Conservation (phyloP, 2,329 filamentous ascomycete genomes). For the Talaromyces sp. region DNA sequence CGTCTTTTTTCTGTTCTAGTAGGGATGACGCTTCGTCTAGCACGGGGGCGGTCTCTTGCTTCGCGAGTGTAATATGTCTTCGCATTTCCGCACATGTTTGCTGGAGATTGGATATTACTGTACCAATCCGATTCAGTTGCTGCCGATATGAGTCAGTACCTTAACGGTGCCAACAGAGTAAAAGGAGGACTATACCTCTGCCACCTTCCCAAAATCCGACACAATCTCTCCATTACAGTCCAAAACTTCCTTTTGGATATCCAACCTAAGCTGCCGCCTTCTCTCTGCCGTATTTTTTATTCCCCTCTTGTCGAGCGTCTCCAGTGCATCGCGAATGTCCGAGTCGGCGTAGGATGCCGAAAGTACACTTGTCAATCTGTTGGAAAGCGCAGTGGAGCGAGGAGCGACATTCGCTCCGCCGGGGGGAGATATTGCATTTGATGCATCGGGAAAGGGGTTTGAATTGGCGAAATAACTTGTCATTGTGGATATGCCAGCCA, state of each 20-base stretch:
- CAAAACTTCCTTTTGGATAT: slow-evolving; percentile 88
- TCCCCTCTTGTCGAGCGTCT: slow-evolving; percentile 69
- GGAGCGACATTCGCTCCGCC: slow-evolving; percentile 27
- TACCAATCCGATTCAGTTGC: slow-evolving; percentile 83
- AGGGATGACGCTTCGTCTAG: slow-evolving; percentile 73
- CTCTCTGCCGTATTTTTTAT: slow-evolving; percentile 73
- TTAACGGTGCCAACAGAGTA: background rate
- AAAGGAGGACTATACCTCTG: slow-evolving; percentile 59
- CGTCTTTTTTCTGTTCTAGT: slow-evolving; percentile 66
- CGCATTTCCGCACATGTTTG: slow-evolving; percentile 77
- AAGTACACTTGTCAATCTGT: slow-evolving; percentile 78
- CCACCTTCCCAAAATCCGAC: slow-evolving; percentile 81
- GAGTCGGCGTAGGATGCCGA: slow-evolving; percentile 90
- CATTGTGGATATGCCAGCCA: slow-evolving; percentile 23
- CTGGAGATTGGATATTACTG: slow-evolving; percentile 74
- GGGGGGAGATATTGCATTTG: slow-evolving; percentile 24
- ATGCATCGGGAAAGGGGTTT: slow-evolving; percentile 23
- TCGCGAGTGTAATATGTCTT: slow-evolving; percentile 69
- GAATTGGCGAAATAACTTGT: slow-evolving; percentile 33
- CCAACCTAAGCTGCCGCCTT: slow-evolving; percentile 72
- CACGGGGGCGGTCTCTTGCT: slow-evolving; percentile 68
- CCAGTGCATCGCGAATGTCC: slow-evolving; percentile 81
- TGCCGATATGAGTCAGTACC: slow-evolving; percentile 37
- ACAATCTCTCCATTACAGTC: slow-evolving; percentile 88
- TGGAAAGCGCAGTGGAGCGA: slow-evolving; percentile 65